Evolutionary conservation across 306 rosid genomes (phyloP).

Genomic region (Malus sieversii): DNA sequence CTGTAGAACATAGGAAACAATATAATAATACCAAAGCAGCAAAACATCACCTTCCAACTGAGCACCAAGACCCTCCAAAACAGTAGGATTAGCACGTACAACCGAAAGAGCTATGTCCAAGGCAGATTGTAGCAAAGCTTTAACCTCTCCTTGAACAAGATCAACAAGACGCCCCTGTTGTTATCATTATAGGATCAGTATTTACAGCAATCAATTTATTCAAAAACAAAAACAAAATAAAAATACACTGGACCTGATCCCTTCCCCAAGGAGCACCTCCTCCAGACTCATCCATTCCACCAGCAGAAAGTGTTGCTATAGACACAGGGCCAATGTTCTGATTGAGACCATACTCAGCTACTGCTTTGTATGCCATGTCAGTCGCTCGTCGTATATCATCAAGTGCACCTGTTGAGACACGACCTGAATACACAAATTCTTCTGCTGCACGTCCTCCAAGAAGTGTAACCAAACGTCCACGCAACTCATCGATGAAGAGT

Average conservation of each 20-base stretch:
- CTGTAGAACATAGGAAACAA: not conserved
- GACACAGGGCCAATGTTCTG: conserved; percentile 87
- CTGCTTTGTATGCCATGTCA: conserved; percentile 98
- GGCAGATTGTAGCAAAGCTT: conserved; percentile 78
- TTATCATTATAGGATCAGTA: conserved; percentile 34
- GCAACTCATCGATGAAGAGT: conserved; percentile 95
- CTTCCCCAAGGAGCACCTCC: conserved; percentile 76
- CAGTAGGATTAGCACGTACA: conserved; percentile 82
- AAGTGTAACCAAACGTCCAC: conserved; percentile 88
- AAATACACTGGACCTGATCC: conserved; percentile 72
- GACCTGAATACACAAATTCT: conserved; percentile 88
- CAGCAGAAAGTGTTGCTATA: conserved; percentile 66
- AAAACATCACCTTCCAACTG: conserved; percentile 65
- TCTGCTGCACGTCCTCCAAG: conserved; percentile 99
- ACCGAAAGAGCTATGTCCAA: conserved; percentile 75
- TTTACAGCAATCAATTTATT: conserved; percentile 7
- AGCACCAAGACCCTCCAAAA: conserved; percentile 93
- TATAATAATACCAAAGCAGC: not conserved
- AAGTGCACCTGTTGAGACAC: conserved; percentile 95
- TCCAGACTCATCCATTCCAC: conserved; percentile 89
- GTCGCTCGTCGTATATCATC: conserved; percentile 97
- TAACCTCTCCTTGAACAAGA: conserved; percentile 92
- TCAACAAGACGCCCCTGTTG: conserved; percentile 88
- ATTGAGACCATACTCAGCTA: conserved; percentile 96
- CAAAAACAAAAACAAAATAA: not conserved